Percentiles rank a stretch among this genome's conserved stretches.
phyloP scores from a whole-genome alignment of 2,329 filamentous ascomycete genomes.

The Lecanoromycetidae sp. region DNA sequence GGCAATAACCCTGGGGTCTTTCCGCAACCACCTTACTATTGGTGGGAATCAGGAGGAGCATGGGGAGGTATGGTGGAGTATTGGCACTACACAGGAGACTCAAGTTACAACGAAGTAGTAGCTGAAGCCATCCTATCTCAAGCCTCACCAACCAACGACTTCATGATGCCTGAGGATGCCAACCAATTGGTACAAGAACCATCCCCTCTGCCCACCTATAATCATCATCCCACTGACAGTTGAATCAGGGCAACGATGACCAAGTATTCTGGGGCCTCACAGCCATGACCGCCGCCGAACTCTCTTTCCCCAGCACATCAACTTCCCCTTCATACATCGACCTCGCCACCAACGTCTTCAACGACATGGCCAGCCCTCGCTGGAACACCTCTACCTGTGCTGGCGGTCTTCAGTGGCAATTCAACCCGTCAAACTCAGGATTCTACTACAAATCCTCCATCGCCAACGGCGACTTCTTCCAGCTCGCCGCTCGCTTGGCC shows the following conservation, averaged over 20 bases:
- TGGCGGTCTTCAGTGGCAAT: constrained; percentile 72
- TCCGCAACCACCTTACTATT: constrained; percentile 16
- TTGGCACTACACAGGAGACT: constrained; percentile 53
- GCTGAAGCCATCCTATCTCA: constrained; percentile 54
- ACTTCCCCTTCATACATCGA: constrained; percentile 57
- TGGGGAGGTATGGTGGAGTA: constrained; percentile 43
- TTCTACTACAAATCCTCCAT: constrained; percentile 41
- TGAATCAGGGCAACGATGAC: constrained; percentile 6
- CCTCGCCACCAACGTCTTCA: constrained; percentile 63
- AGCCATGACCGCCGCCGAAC: constrained; percentile 27
- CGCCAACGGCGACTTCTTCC: constrained; percentile 40
- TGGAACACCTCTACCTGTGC: constrained; percentile 54
- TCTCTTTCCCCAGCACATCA: constrained; percentile 25
- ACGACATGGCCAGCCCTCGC: constrained; percentile 51
- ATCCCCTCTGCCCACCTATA: neutral
- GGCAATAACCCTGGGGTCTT: constrained; percentile 16
- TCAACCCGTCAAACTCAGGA: constrained; percentile 44
- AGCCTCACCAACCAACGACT: constrained; percentile 53
- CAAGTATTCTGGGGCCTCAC: constrained; percentile 27
- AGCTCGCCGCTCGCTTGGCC: constrained; percentile 33
- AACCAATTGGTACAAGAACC: neutral
- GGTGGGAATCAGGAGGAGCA: constrained; percentile 16
- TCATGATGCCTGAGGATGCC: constrained; percentile 47
- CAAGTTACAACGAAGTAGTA: constrained; percentile 49
- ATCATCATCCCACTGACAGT: neutral